phyloP scores from a whole-genome alignment of 2,329 filamentous ascomycete species.

The Penicillium janthinellum region DNA sequence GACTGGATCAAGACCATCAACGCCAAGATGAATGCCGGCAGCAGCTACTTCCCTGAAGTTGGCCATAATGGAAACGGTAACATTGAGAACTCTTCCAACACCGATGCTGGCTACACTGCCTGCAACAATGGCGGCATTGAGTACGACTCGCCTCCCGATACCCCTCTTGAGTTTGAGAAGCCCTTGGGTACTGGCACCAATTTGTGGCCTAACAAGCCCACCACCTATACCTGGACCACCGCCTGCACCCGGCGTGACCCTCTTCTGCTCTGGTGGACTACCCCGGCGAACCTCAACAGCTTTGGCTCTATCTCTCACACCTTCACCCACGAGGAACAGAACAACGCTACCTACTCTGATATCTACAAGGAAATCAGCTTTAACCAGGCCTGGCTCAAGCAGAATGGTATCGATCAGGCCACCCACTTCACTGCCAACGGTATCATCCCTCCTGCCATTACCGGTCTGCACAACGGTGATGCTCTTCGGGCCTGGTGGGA shows the following conservation, averaged over 20 bases:
- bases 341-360: slow-evolving; percentile 63
- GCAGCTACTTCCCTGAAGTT: slow-evolving; percentile 56
- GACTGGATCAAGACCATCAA: slow-evolving; percentile 46
- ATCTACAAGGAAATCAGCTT: slow-evolving; percentile 60
- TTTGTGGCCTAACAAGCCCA: slow-evolving; percentile 51
- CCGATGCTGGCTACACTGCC: slow-evolving; percentile 20
- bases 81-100: slow-evolving; percentile 42
- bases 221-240: slow-evolving; percentile 52
- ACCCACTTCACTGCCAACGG: slow-evolving; percentile 55
- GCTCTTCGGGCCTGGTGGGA: slow-evolving; percentile 61
- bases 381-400: slow-evolving; percentile 61
- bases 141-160: slow-evolving; percentile 49
- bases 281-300: slow-evolving; percentile 52
- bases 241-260: slow-evolving; percentile 54
- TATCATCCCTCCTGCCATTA: slow-evolving; percentile 65
- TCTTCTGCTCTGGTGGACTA: slow-evolving; percentile 58
- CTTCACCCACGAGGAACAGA: slow-evolving; percentile 61
- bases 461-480: slow-evolving; percentile 66
- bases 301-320: slow-evolving; percentile 65
- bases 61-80: slow-evolving; percentile 61
- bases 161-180: slow-evolving; percentile 53
- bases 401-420: slow-evolving; percentile 53
- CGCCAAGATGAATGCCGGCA: slow-evolving; percentile 54
- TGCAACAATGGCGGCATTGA: slow-evolving; percentile 48
- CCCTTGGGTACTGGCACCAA: slow-evolving; percentile 54